Evolutionary conservation across 2,329 filamentous ascomycete genomes (phyloP).

Genomic region (Calonectria multiphialidica): DNA sequence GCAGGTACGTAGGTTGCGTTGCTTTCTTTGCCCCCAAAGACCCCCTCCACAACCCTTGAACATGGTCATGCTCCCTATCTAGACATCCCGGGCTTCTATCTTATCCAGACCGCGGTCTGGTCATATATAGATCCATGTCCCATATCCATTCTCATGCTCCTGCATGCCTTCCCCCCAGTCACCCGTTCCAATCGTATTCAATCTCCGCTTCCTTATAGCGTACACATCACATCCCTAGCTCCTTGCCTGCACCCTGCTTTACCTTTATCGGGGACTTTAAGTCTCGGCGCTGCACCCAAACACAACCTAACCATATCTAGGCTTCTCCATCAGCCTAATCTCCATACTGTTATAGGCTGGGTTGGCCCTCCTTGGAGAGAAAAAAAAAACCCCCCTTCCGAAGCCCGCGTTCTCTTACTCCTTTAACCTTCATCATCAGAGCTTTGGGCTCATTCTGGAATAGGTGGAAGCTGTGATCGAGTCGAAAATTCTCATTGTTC

Average conservation of each 20-base stretch:
- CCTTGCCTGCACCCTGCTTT: slow-evolving; percentile 33
- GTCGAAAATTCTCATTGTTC: not conserved
- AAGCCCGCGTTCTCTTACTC: not conserved
- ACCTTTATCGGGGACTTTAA: slow-evolving; percentile 16
- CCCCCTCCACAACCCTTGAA: not conserved
- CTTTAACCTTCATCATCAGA: not conserved
- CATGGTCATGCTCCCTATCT: not conserved
- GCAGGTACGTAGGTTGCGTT: slow-evolving; percentile 8
- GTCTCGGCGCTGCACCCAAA: slow-evolving; percentile 4
- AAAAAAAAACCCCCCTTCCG: not conserved
- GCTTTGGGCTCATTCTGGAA: not conserved
- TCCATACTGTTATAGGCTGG: slow-evolving; percentile 20
- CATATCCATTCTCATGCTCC: slow-evolving; percentile 11
- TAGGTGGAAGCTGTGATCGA: not conserved
- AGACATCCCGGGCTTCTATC: slow-evolving; percentile 8
- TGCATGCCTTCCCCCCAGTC: slow-evolving; percentile 29
- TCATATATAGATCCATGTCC: slow-evolving; percentile 20
- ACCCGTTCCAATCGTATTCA: slow-evolving; percentile 29
- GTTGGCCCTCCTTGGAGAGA: not conserved
- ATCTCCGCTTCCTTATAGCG: slow-evolving; percentile 28
- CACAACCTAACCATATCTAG: slow-evolving; percentile 20
- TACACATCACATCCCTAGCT: slow-evolving; percentile 9
- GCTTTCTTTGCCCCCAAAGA: not conserved
- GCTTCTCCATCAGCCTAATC: not conserved
- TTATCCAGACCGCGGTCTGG: slow-evolving; percentile 12